Evolutionary conservation across 179 eudicot genomes (phyloP).

Genomic region (Kewa caespitosa): DNA sequence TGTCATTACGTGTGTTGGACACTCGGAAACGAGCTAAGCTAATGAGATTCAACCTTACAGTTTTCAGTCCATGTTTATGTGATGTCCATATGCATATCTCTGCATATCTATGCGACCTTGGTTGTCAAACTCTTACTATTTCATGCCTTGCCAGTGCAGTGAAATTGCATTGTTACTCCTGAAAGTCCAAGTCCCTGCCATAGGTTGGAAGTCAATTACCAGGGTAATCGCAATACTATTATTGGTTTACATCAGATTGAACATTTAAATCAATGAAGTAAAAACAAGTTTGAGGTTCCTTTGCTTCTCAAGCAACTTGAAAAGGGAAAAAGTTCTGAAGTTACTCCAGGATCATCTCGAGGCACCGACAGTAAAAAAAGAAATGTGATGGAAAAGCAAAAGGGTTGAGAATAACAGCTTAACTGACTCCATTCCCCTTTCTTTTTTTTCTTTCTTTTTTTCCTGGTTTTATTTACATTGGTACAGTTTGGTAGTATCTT

Average conservation of each 20-base stretch:
- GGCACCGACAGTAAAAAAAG: conserved; percentile 22
- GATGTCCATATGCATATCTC: too few relatives aligned
- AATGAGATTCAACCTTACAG: too few relatives aligned
- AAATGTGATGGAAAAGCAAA: not conserved
- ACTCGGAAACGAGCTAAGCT: too few relatives aligned
- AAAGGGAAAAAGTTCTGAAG: not conserved
- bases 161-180: not conserved
- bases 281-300: not conserved
- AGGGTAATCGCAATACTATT: not conserved
- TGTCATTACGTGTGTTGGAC: not conserved
- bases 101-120: not conserved
- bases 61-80: too few relatives aligned
- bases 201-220: not conserved
- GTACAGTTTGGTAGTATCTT: too few relatives aligned
- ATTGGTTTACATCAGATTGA: not conserved
- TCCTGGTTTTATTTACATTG: not conserved
- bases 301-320: conserved; percentile 31
- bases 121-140: not conserved
- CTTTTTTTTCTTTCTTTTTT: not conserved
- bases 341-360: not conserved
- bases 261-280: not conserved
- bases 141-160: not conserved
- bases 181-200: not conserved
- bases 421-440: conserved; percentile 15
- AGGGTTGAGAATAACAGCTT: conserved; percentile 23